Evolutionary conservation across 805 yeast genomes (phyloP).

Genomic region (Saccharomycopsis sp.): DNA sequence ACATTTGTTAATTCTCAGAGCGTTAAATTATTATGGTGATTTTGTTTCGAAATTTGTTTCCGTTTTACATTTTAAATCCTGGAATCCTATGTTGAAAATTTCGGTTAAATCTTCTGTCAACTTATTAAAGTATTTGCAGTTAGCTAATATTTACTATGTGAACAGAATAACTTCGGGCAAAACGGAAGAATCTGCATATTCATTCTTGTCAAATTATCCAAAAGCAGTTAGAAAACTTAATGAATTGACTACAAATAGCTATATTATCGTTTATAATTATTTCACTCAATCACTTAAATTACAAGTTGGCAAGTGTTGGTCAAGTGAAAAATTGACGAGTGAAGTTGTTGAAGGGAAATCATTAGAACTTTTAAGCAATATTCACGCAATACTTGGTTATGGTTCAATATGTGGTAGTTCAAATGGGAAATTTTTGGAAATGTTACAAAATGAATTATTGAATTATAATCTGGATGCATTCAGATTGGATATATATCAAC

Average conservation of each 20-base stretch:
- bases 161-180: constrained; percentile 1
- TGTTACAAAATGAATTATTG: constrained; percentile 50
- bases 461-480: constrained; percentile 30
- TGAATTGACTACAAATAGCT: not conserved
- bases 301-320: too few species aligned
- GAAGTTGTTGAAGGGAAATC: constrained; percentile 11
- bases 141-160: constrained; percentile 8
- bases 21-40: constrained; percentile 9
- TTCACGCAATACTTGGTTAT: constrained; percentile 71
- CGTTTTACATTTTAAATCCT: constrained; percentile 1
- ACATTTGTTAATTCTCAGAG: constrained; percentile 2
- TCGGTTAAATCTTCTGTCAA: not conserved
- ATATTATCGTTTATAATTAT: not conserved
- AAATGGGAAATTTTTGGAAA: constrained; percentile 52
- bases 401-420: constrained; percentile 63
- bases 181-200: not conserved
- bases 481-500: constrained; percentile 61
- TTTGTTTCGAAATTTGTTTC: constrained; percentile 1
- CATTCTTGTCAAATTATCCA: not conserved
- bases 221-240: not conserved
- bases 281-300: not conserved
- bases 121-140: not conserved
- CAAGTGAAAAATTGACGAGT: not conserved
- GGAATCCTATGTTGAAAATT: not conserved
- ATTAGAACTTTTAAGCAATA: constrained; percentile 43